Percentiles rank a stretch among this genome's conserved stretches.
phyloP scores from a whole-genome alignment of 805 yeast species.

The Ogataea zsoltii region DNA sequence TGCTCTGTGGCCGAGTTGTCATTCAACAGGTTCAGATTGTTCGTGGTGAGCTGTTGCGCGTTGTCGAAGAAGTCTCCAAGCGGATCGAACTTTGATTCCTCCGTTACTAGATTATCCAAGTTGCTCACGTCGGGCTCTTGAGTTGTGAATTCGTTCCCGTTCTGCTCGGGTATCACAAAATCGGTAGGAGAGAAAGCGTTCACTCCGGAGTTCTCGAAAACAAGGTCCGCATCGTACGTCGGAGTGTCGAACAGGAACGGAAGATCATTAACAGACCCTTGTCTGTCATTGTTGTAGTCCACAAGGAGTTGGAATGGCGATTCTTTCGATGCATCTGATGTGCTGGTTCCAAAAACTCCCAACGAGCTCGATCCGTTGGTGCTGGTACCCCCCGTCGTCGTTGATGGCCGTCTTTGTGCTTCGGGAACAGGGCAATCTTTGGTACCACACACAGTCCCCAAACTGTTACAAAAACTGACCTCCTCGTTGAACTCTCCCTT shows the following conservation, averaged over 20 bases:
- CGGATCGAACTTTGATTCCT: slow-evolving; percentile 15
- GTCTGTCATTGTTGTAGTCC: slow-evolving; percentile 15
- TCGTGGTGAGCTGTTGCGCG: slow-evolving; percentile 19
- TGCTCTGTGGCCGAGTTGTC: slow-evolving; percentile 12
- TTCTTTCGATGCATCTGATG: slow-evolving; percentile 9
- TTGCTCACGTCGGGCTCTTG: neutral
- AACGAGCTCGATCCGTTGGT: slow-evolving; percentile 1
- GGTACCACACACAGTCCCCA: slow-evolving; percentile 83
- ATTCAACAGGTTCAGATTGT: slow-evolving; percentile 23
- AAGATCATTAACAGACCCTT: slow-evolving; percentile 37
- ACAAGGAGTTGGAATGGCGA: slow-evolving; percentile 26
- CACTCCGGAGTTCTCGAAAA: slow-evolving; percentile 36
- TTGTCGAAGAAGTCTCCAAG: slow-evolving; percentile 22
- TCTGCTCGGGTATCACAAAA: slow-evolving; percentile 7
- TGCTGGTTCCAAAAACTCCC: neutral
- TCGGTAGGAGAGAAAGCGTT: slow-evolving; percentile 20
- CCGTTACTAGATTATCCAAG: slow-evolving; percentile 4
- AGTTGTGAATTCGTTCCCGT: neutral
- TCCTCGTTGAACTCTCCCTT: slow-evolving; percentile 61
- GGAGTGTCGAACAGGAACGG: slow-evolving; percentile 46
- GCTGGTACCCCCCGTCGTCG: slow-evolving; percentile 11
- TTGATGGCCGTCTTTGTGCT: slow-evolving; percentile 17
- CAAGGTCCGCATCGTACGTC: slow-evolving; percentile 55
- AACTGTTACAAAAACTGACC: slow-evolving; percentile 72
- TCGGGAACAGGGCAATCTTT: slow-evolving; percentile 66